Conservation (phyloP, 345 rosid species). For the Camelina laxa region DNA sequence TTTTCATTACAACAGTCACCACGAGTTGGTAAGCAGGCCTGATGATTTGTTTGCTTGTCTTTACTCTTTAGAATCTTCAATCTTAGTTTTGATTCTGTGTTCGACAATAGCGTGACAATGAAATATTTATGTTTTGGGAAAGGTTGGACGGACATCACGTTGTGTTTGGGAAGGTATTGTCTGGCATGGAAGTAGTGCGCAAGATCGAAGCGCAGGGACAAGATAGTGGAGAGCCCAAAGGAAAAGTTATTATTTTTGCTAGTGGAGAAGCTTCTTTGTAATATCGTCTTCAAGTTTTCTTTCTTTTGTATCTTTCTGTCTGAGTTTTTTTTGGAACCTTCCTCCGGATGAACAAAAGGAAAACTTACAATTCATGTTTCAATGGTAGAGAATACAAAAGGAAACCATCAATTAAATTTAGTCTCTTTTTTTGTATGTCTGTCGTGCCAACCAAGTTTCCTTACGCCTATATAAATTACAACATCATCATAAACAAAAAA, state of each 20-base stretch:
- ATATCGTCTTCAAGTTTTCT: not conserved
- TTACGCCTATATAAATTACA: too few relatives aligned
- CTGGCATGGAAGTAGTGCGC: conserved; percentile 85
- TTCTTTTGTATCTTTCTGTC: too few relatives aligned
- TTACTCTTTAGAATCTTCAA: not conserved
- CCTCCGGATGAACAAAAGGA: not conserved
- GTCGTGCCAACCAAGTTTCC: too few relatives aligned
- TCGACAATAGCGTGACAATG: not conserved
- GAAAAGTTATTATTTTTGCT: conserved; percentile 61
- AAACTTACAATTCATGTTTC: too few relatives aligned
- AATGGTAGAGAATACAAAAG: too few relatives aligned
- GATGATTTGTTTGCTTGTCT: not conserved
- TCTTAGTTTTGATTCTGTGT: conserved; percentile 13
- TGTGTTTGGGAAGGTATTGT: conserved; percentile 86
- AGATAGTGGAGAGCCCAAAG: conserved; percentile 70
- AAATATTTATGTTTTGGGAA: conserved; percentile 11
- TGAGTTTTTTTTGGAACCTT: not conserved
- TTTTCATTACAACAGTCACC: conserved; percentile 84
- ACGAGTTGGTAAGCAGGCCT: conserved; percentile 68
- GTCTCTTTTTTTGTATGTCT: too few relatives aligned
- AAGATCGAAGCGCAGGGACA: conserved; percentile 88
- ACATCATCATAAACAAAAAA: too few relatives aligned
- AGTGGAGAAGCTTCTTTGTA: conserved; percentile 75
- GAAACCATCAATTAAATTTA: too few relatives aligned
- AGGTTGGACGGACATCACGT: conserved; percentile 96